These are phyloP conservation scores for Zygosaccharomyces pseudorouxii DNA, from an alignment of 805 yeast genomes.

Conservation along the genomic window DNA sequence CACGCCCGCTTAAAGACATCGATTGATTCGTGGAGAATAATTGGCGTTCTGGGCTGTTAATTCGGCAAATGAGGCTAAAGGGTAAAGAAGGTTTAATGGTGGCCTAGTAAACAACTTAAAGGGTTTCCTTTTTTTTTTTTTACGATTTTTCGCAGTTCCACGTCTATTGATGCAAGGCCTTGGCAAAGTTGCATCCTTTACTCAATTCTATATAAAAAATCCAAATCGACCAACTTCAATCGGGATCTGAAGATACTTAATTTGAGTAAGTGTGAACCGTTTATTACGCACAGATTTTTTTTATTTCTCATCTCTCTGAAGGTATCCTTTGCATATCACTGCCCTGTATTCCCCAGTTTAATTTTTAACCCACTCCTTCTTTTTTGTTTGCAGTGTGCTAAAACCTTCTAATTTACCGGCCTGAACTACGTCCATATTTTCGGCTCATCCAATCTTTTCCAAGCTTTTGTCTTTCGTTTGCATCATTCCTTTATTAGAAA, in stretches of 20 bases:
- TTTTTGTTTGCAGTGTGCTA: not conserved
- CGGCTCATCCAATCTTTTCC: conserved; percentile 1
- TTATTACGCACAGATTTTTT: not conserved
- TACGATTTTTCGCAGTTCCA: conserved; percentile 6
- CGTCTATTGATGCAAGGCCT: not conserved
- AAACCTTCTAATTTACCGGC: not conserved
- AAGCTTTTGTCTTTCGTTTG: conserved; percentile 5
- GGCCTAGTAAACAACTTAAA: conserved; percentile 2
- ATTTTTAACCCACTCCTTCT: not conserved
- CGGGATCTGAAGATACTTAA: not conserved
- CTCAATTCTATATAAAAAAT: conserved; percentile 3
- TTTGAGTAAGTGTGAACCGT: not conserved
- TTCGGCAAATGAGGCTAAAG: conserved; percentile 4
- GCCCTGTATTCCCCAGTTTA: not conserved
- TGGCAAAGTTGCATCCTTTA: conserved; percentile 1
- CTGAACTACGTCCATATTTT: not conserved
- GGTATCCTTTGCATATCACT: not conserved
- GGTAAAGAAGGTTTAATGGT: conserved; percentile 1
- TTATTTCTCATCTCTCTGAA: not conserved
- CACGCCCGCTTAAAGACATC: not conserved
- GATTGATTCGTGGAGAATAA: conserved; percentile 5
- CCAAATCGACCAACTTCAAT: not conserved
- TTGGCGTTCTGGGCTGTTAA: conserved; percentile 7
- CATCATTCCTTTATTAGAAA: not conserved
- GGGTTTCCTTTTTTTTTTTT: conserved; percentile 1